Percentiles rank a stretch among this genome's conserved stretches.
phyloP scores from a whole-genome alignment of 2,329 filamentous ascomycete genomes.

The Catunica adiposa region DNA sequence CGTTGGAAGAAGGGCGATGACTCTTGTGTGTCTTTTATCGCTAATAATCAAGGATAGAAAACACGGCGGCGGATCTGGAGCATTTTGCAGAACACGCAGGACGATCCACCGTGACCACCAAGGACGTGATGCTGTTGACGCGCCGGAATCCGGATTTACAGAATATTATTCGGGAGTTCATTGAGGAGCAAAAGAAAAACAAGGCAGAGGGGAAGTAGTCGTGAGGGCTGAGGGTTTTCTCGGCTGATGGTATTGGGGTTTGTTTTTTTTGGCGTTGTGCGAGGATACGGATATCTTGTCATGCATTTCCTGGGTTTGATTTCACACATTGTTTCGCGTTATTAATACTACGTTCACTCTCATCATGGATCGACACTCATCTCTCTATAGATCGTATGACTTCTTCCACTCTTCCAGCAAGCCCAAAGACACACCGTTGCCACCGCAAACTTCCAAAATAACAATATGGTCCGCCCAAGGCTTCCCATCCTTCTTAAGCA shows the following conservation, averaged over 20 bases:
- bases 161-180: constrained; percentile 51
- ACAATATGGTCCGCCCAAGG: constrained; percentile 53
- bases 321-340: too few species aligned
- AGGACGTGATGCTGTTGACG: constrained; percentile 76
- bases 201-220: constrained; percentile 16
- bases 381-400: constrained; percentile 21
- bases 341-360: too few species aligned
- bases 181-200: constrained; percentile 42
- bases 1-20: too few species aligned
- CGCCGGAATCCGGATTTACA: constrained; percentile 76
- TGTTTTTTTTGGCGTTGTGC: not conserved
- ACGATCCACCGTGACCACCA: constrained; percentile 60
- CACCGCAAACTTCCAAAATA: constrained; percentile 74
- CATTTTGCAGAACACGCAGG: constrained; percentile 57
- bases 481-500: constrained; percentile 40
- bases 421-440: constrained; percentile 47
- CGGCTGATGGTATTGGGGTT: not conserved
- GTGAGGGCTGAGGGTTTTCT: not conserved
- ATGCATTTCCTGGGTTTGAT: not conserved
- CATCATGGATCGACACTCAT: not conserved
- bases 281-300: not conserved
- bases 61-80: constrained; percentile 39
- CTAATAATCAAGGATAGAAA: constrained; percentile 30
- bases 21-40: not conserved
- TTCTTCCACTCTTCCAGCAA: constrained; percentile 42